phyloP scores from a whole-genome alignment of 2,329 filamentous ascomycete species.

The Diaporthe sp. region DNA sequence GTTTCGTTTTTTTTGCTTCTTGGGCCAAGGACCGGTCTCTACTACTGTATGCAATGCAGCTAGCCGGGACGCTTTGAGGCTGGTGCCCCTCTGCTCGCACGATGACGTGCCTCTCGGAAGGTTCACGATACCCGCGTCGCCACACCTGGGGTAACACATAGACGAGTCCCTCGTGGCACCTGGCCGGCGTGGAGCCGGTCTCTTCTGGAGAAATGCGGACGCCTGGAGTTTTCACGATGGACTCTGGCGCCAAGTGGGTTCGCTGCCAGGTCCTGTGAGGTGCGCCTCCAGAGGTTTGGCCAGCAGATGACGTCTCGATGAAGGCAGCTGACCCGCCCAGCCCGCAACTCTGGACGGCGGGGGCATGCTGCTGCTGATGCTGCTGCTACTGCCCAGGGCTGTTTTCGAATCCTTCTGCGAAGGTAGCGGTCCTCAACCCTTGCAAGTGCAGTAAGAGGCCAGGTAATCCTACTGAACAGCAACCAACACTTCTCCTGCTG shows the following conservation, averaged over 20 bases:
- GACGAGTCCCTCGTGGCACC: constrained; percentile 16
- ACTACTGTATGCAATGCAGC: not conserved
- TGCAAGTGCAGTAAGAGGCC: constrained; percentile 1
- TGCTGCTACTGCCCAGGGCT: not conserved
- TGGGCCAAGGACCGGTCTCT: not conserved
- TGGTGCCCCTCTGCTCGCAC: constrained; percentile 22
- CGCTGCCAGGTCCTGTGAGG: constrained; percentile 24
- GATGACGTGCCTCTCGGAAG: constrained; percentile 28
- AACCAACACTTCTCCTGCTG: constrained; percentile 15
- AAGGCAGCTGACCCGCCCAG: constrained; percentile 35
- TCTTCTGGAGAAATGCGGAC: constrained; percentile 6
- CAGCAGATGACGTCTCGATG: constrained; percentile 31
- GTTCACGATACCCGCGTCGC: constrained; percentile 7
- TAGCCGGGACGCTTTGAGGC: constrained; percentile 15
- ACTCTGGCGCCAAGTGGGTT: constrained; percentile 17
- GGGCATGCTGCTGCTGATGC: not conserved
- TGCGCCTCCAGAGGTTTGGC: not conserved
- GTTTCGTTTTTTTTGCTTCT: not conserved
- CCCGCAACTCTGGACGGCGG: constrained; percentile 1
- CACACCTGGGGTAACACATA: constrained; percentile 21
- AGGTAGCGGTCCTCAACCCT: not conserved
- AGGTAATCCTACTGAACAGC: not conserved
- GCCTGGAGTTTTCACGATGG: constrained; percentile 8
- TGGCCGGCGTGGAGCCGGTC: not conserved
- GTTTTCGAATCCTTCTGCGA: constrained; percentile 3